phyloP scores from a whole-genome alignment of 108 stramenopile genomes.

The Aurantiochytrium sp. region DNA sequence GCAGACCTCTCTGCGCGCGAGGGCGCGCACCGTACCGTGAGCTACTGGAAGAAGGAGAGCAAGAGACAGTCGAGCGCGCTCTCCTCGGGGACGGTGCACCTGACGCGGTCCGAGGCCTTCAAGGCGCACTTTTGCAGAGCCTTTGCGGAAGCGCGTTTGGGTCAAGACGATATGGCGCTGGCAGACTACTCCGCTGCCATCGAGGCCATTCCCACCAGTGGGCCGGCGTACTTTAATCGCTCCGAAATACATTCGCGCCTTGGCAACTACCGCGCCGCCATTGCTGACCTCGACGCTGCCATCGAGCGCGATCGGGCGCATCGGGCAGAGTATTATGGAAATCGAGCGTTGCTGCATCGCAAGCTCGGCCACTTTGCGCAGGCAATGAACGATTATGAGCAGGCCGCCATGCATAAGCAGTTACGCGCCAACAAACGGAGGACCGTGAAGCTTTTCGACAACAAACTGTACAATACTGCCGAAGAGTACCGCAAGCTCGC shows the following conservation, averaged over 20 bases:
- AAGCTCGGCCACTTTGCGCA: slow-evolving; percentile 7
- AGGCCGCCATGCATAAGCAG: background rate
- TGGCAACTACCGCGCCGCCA: background rate
- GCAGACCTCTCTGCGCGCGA: background rate
- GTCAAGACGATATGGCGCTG: background rate
- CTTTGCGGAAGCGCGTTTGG: background rate
- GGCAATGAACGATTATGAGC: background rate
- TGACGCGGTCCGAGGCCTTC: background rate
- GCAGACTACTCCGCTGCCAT: background rate
- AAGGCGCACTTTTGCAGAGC: background rate
- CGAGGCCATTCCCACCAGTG: background rate
- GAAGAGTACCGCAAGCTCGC: background rate
- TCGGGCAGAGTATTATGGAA: background rate
- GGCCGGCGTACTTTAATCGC: background rate
- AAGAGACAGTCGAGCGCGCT: background rate
- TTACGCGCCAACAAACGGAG: background rate
- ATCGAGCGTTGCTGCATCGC: background rate
- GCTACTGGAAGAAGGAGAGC: background rate
- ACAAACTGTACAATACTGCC: background rate
- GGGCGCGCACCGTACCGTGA: background rate
- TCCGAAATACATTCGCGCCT: background rate
- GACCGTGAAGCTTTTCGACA: background rate
- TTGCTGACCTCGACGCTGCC: background rate
- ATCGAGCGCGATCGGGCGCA: background rate
- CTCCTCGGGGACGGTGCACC: background rate